Percentiles rank a stretch among this genome's conserved stretches.
These are phyloP conservation scores for Theobroma grandiflorum DNA, from an alignment of 441 rosid genomes.

Conservation along the genomic window DNA sequence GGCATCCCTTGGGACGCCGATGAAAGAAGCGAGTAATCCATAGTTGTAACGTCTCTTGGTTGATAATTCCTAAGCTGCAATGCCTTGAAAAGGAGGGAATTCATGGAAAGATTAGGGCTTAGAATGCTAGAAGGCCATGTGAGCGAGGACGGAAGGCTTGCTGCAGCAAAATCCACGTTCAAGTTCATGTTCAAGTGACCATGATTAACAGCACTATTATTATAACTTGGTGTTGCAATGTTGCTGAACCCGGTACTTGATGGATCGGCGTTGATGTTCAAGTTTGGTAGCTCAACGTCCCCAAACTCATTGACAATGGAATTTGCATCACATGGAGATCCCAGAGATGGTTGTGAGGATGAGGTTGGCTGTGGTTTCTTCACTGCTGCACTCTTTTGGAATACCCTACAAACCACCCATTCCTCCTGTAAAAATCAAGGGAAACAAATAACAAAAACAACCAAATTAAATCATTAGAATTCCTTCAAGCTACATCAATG, in stretches of 20 bases:
- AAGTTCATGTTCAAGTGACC: constrained; percentile 44
- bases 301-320: constrained; percentile 72
- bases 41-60: constrained; percentile 50
- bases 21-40: constrained; percentile 23
- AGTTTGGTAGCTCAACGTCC: constrained; percentile 68
- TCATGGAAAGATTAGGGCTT: constrained; percentile 63
- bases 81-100: constrained; percentile 84
- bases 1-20: constrained; percentile 35
- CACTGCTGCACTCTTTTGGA: constrained; percentile 56
- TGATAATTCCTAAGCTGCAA: constrained; percentile 70
- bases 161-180: constrained; percentile 51
- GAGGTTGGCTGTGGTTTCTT: constrained; percentile 59
- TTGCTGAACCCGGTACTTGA: constrained; percentile 34
- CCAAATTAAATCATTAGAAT: neutral
- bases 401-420: constrained; percentile 80
- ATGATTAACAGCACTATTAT: constrained; percentile 30
- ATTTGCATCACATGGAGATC: constrained; percentile 74
- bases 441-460: neutral
- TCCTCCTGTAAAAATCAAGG: constrained; percentile 49
- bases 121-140: constrained; percentile 73
- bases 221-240: constrained; percentile 34
- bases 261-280: constrained; percentile 48
- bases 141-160: constrained; percentile 42
- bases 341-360: constrained; percentile 68
- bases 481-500: neutral